Evolutionary conservation across 352 stramenopile genomes (phyloP).

Genomic region (Thalassiosira mediterranea): DNA sequence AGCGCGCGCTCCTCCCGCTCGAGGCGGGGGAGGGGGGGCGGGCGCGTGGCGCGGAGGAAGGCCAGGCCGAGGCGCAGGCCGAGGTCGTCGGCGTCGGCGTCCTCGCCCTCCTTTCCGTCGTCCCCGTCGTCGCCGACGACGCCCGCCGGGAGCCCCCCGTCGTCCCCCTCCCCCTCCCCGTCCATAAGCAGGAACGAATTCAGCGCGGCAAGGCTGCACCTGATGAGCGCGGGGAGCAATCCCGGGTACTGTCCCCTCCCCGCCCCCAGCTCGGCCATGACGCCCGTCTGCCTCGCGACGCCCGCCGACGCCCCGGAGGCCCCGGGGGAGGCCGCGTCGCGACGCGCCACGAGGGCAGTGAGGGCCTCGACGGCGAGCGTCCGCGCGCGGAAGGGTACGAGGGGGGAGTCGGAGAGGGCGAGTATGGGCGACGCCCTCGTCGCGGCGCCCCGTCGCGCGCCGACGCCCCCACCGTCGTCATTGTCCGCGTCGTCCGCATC

Average conservation of each 20-base stretch:
- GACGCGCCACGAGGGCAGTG: conserved; percentile 71
- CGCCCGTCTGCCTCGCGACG: conserved; percentile 71
- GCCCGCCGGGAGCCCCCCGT: not conserved
- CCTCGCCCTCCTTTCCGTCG: conserved; percentile 6
- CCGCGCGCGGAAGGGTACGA: conserved; percentile 68
- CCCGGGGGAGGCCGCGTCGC: conserved; percentile 59
- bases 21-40: conserved; percentile 39
- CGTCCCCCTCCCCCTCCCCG: not conserved
- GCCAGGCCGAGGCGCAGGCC: conserved; percentile 76
- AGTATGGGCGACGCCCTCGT: conserved; percentile 38
- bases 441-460: conserved; percentile 18
- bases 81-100: conserved; percentile 35
- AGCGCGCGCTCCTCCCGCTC: conserved; percentile 69
- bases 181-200: conserved; percentile 61
- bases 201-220: conserved; percentile 77
- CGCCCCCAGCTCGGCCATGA: conserved; percentile 80
- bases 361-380: conserved; percentile 74
- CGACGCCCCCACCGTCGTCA: not conserved
- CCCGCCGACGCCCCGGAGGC: conserved; percentile 57
- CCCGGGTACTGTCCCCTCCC: conserved; percentile 82
- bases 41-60: conserved; percentile 73
- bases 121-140: not conserved
- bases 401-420: conserved; percentile 52
- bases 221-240: conserved; percentile 79
- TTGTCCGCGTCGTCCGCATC: not conserved